Percentiles rank a stretch among this genome's conserved stretches.
Conservation (phyloP, 441 rosid genomes). For the Isatis lusitanica region DNA sequence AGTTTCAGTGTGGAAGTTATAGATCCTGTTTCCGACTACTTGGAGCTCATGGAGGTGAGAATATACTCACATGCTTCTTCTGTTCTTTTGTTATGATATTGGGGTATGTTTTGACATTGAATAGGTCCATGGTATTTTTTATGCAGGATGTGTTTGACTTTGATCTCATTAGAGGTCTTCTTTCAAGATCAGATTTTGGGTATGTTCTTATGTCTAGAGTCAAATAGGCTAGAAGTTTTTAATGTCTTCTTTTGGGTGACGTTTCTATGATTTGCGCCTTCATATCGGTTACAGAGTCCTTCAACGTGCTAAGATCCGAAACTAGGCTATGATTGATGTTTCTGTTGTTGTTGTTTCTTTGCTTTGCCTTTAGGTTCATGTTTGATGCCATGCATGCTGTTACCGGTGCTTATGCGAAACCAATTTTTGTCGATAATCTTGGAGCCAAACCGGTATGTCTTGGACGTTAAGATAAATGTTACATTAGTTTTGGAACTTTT, state of each 20-base stretch:
- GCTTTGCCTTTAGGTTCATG: constrained; percentile 54
- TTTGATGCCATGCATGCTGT: constrained; percentile 99
- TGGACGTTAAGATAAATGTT: constrained; percentile 4
- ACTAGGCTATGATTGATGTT: constrained; percentile 24
- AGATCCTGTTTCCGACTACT: constrained; percentile 88
- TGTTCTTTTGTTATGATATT: constrained; percentile 14
- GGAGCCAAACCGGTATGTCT: constrained; percentile 64
- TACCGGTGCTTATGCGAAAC: constrained; percentile 94
- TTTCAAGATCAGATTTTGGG: constrained; percentile 80
- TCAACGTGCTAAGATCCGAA: constrained; percentile 18
- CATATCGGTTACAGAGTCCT: not conserved
- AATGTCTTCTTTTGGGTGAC: constrained; percentile 3
- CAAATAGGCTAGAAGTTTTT: not conserved
- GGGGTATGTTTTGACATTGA: constrained; percentile 21
- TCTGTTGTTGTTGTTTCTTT: not conserved
- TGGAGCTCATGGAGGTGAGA: constrained; percentile 92
- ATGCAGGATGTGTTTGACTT: constrained; percentile 90
- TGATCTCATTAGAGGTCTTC: constrained; percentile 73
- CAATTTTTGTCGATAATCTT: constrained; percentile 84
- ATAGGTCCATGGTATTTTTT: constrained; percentile 33
- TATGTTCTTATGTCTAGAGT: constrained; percentile 37
- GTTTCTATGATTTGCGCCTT: constrained; percentile 15
- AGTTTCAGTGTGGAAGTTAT: constrained; percentile 81
- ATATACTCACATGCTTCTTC: constrained; percentile 9
- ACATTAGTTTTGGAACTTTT: not conserved